phyloP scores from a whole-genome alignment of 441 rosid genomes.

The Francoa sonchifolia region DNA sequence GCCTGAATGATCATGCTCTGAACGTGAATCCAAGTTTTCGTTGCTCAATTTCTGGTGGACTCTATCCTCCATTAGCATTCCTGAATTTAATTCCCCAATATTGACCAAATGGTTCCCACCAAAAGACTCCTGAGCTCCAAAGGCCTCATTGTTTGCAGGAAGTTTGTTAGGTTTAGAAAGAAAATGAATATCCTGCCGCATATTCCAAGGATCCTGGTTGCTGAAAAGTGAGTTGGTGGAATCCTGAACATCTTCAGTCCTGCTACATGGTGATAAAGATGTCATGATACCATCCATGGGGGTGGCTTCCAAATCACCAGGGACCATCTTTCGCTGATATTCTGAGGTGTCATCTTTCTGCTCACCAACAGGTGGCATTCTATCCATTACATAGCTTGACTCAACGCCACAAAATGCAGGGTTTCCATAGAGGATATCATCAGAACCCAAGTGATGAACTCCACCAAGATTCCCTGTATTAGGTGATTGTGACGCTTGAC shows the following conservation, averaged over 20 bases:
- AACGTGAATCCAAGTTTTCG: conserved; percentile 18
- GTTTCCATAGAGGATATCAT: conserved; percentile 22
- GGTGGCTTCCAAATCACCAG: conserved; percentile 17
- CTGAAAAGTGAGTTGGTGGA: conserved; percentile 50
- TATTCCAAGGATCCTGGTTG: conserved; percentile 61
- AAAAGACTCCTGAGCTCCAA: conserved; percentile 29
- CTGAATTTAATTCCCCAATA: conserved; percentile 19
- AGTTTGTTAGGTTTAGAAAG: conserved; percentile 50
- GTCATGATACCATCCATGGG: conserved; percentile 10
- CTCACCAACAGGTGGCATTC: conserved; percentile 19
- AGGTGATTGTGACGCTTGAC: conserved; percentile 18
- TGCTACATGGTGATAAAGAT: conserved; percentile 18
- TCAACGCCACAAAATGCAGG: conserved; percentile 18
- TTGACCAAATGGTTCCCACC: conserved; percentile 21
- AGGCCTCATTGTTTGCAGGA: conserved; percentile 26
- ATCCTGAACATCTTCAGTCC: conserved; percentile 27
- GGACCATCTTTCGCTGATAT: conserved; percentile 19
- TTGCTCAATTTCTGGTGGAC: conserved; percentile 18
- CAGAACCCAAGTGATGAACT: conserved; percentile 21
- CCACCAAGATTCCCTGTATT: conserved; percentile 26
- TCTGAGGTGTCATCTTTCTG: conserved; percentile 20
- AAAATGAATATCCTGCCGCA: conserved; percentile 33
- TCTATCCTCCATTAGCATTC: conserved; percentile 21
- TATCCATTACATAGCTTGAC: conserved; percentile 17
- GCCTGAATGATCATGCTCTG: conserved; percentile 24